Conservation (phyloP, 345 rosid genomes). For the Rhodamnia rubescens region DNA sequence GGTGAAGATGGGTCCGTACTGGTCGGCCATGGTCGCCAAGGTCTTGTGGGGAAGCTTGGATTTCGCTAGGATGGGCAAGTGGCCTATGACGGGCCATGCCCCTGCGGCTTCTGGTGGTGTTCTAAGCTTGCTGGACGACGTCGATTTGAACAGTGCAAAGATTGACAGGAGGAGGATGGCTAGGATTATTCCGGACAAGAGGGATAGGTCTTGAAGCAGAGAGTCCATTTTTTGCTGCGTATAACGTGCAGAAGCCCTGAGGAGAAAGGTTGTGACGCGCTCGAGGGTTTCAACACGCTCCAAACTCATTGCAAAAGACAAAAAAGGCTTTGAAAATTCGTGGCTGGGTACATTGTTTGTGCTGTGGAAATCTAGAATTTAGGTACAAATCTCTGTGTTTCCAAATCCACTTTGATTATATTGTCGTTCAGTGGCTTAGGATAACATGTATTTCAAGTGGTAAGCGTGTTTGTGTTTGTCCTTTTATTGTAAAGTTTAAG, state of each 20-base stretch:
- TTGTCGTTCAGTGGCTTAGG: neutral
- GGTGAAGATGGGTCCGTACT: slow-evolving; percentile 27
- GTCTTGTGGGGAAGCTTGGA: slow-evolving; percentile 15
- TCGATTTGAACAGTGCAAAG: too few relatives aligned
- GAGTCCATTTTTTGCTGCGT: neutral
- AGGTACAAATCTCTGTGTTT: neutral
- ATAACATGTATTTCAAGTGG: neutral
- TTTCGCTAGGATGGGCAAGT: slow-evolving; percentile 13
- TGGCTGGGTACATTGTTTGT: neutral
- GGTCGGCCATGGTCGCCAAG: slow-evolving; percentile 21
- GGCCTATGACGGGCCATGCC: slow-evolving; percentile 32
- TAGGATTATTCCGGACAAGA: too few relatives aligned
- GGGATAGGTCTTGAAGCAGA: too few relatives aligned
- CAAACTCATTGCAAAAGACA: neutral
- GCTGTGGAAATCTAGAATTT: neutral
- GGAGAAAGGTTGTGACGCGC: neutral
- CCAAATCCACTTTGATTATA: neutral
- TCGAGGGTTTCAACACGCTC: neutral
- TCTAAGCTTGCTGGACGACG: too few relatives aligned
- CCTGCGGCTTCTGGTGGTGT: too few relatives aligned
- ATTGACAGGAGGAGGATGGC: too few relatives aligned
- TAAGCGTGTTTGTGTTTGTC: neutral
- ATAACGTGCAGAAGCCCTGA: neutral
- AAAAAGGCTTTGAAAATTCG: neutral
- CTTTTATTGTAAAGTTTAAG: neutral